Evolutionary conservation across 805 yeast genomes (phyloP).

Genomic region (Yarrowia yakushimensis): DNA sequence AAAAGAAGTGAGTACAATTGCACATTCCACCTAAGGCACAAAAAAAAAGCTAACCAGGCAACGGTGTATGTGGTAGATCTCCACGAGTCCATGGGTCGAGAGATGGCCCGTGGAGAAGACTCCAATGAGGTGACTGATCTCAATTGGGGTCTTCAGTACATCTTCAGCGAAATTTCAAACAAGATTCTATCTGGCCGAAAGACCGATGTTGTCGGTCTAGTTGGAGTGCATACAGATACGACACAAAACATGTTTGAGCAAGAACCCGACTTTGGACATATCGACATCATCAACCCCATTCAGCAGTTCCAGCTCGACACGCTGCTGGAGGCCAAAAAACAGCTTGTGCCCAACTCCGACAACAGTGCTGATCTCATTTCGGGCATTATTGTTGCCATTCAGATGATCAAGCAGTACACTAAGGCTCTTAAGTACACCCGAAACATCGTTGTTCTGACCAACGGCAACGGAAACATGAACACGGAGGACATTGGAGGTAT

Average conservation of each 20-base stretch:
- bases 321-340: constrained; percentile 19
- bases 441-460: constrained; percentile 42
- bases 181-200: constrained; percentile 33
- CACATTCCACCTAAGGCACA: background rate
- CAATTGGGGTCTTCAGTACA: constrained; percentile 39
- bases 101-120: constrained; percentile 25
- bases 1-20: constrained; percentile 12
- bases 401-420: constrained; percentile 34
- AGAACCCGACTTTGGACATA: background rate
- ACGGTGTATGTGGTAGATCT: constrained; percentile 52
- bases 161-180: constrained; percentile 41
- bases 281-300: background rate
- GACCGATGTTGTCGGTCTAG: constrained; percentile 34
- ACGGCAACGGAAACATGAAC: constrained; percentile 26
- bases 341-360: constrained; percentile 20
- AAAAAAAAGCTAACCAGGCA: constrained; percentile 30
- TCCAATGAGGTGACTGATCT: constrained; percentile 26
- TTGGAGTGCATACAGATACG: constrained; percentile 32
- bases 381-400: constrained; percentile 40
- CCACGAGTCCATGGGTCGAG: constrained; percentile 38
- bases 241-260: constrained; percentile 2
- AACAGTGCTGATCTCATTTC: constrained; percentile 26
- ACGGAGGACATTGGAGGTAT: constrained; percentile 18
- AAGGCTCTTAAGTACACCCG: constrained; percentile 38
- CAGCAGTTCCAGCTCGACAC: constrained; percentile 25